Evolutionary conservation across 306 rosid genomes (phyloP), one percentile per base, ranked within the genome.

Genomic region (Ormosia semicastrata): DNA sequence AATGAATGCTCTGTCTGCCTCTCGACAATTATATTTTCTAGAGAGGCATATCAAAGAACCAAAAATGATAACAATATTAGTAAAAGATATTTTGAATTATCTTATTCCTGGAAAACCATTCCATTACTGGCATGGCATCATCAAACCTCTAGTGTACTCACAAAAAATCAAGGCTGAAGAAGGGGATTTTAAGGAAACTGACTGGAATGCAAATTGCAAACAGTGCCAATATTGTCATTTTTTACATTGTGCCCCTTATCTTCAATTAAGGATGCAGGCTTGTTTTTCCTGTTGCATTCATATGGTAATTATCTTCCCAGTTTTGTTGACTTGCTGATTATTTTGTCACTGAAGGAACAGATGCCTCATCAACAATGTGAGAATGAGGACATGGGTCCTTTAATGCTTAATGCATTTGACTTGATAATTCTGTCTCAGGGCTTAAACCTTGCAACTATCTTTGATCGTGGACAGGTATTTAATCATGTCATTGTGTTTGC

Each of bases 321-420:
- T 67, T 75, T 59, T 34, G 33, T 81, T 81, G 66, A 82, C 79
- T n/a, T 57, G 12, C 32, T 59, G 73, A 34, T 77, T 73, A 13
- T 85, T 49, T 70, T 75, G 33, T 71, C 66, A 58, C 62, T 75
- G 78, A 80, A 94, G 98, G 95, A 85, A 83, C 90, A 78, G 58
- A 88, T 79, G 70, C 78, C 70, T 53, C 67, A 67, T 24, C 93
- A 87, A 73, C 91, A 44, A 65, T 66, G 69, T 73, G 84, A 91
- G 56, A 87, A 81, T 63, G 96, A 89, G 77, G 87, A 92, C 83
- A 83, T 39, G 58, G 90, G 94, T 80, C 98, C 98, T 76, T 83
- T 94, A 56, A 80, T 87, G 81, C 94, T 92, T 44, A 91, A 94
- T 92, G 98, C 98, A 64, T 92, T 94, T 83, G 98, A 94, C 88